phyloP scores from a whole-genome alignment of 495 filamentous ascomycete species.

The Xylaria palmicola region DNA sequence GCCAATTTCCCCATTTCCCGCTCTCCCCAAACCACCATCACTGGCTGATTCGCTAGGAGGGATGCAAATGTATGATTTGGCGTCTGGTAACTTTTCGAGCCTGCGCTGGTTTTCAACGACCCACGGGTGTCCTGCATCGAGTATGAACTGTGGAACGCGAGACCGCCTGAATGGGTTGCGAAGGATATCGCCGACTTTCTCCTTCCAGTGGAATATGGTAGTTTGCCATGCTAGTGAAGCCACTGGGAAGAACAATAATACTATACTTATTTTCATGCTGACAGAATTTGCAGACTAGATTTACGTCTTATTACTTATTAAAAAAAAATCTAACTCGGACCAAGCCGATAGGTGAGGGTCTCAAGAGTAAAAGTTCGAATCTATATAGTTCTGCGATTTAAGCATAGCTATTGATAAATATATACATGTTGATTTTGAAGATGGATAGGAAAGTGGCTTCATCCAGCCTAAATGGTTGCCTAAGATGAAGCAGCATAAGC shows the following conservation, averaged over 20 bases:
- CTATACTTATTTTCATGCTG: not conserved
- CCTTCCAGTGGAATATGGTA: not conserved
- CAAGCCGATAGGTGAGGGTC: too few species aligned
- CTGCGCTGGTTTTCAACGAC: not conserved
- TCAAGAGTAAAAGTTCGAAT: too few species aligned
- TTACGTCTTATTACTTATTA: too few species aligned
- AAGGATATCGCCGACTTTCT: not conserved
- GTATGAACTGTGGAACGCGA: constrained; percentile 6
- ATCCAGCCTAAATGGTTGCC: too few species aligned
- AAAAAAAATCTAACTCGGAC: too few species aligned
- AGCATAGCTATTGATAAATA: too few species aligned
- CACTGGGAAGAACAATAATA: not conserved
- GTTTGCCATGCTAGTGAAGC: not conserved
- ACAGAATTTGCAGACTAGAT: too few species aligned
- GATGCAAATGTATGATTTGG: constrained; percentile 6
- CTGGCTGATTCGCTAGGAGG: not conserved
- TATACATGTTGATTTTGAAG: too few species aligned
- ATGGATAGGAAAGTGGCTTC: too few species aligned
- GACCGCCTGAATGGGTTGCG: not conserved
- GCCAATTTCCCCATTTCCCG: not conserved
- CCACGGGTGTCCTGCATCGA: constrained; percentile 5
- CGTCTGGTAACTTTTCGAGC: not conserved
- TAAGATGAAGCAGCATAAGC: too few species aligned
- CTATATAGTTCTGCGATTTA: too few species aligned
- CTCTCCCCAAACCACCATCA: not conserved